Evolutionary conservation across 805 yeast species (phyloP), one percentile per base, ranked within the genome.

Genomic region (Metschnikowia lochheadii): DNA sequence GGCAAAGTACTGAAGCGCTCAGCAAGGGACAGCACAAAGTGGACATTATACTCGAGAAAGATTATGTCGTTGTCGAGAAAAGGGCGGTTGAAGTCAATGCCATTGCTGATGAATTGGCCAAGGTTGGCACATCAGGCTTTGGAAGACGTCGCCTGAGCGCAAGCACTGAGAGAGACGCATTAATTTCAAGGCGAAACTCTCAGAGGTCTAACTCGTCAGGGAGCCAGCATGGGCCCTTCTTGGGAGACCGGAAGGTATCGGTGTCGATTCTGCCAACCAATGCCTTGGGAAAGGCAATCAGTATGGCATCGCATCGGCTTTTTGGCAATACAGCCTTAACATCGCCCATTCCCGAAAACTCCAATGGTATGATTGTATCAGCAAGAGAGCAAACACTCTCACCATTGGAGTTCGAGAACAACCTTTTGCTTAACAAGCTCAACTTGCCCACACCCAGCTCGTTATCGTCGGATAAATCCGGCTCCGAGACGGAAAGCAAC

Each of bases 1-100:
- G 49, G 33, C 54, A 51, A 46, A 31, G 35, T 14, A 55, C 54
- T 3, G 49, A 49, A 38, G 35, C 35, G 43, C 38, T 45, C 40
- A 44, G 49, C 59, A 33, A 46, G 33, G 58, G 57, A 37, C 48
- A 44, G 17, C 49, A 53, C 50, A 56, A 67, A 53, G 68, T 76
- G 20, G 87, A 83, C 48, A 62, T 78, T 20, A 75, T 78, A 23
- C 70, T 83, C 50, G 96, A 89, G 59, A 84, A 82, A 56, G 97
- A 90, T 61, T 92, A 92, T 60, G 98, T 92, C 33, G 96, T 92
- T 37, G 91, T 92, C 29, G 98, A 92, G 65, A 94, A 92, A 65
- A 80, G 96, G 45, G 89, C 94, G 0, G 97, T 92, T 3, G 98
- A 94, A 64, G 96, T 92, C 7, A 92, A 92, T 70, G 92, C 96